phyloP scores from a whole-genome alignment of 441 rosid species.

The Kokia cookei region DNA sequence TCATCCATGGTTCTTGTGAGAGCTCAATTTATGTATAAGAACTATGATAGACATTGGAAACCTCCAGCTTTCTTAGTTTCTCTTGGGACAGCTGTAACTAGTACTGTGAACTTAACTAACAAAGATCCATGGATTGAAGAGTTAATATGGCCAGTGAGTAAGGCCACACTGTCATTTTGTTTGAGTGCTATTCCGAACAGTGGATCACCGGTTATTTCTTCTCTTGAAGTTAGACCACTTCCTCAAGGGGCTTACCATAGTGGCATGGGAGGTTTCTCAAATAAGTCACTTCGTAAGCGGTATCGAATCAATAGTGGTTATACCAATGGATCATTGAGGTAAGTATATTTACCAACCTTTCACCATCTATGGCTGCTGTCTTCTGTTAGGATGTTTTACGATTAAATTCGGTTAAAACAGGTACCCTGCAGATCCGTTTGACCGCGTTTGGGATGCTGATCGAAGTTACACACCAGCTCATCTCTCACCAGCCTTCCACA shows the following conservation, averaged over 20 bases:
- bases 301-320: conserved; percentile 68
- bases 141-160: conserved; percentile 49
- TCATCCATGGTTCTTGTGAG: conserved; percentile 63
- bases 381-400: background rate
- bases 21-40: conserved; percentile 61
- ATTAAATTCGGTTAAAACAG: conserved; percentile 28
- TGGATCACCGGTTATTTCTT: conserved; percentile 75
- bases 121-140: conserved; percentile 89
- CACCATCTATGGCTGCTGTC: background rate
- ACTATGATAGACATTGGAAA: conserved; percentile 52
- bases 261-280: conserved; percentile 16
- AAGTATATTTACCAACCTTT: conserved; percentile 3
- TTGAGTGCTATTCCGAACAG: conserved; percentile 38
- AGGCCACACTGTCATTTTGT: conserved; percentile 53
- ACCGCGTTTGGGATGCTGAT: conserved; percentile 87
- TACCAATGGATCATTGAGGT: conserved; percentile 59
- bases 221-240: conserved; percentile 73
- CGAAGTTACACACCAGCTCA: conserved; percentile 54
- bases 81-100: conserved; percentile 55
- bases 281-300: conserved; percentile 47
- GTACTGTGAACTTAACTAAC: conserved; percentile 47
- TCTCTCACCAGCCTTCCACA: conserved; percentile 38
- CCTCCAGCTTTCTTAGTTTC: conserved; percentile 76
- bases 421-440: conserved; percentile 81
- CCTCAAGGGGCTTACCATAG: conserved; percentile 63